phyloP scores from a whole-genome alignment of 208 protist species.

The Herpetomonas samuelpessoai region DNA sequence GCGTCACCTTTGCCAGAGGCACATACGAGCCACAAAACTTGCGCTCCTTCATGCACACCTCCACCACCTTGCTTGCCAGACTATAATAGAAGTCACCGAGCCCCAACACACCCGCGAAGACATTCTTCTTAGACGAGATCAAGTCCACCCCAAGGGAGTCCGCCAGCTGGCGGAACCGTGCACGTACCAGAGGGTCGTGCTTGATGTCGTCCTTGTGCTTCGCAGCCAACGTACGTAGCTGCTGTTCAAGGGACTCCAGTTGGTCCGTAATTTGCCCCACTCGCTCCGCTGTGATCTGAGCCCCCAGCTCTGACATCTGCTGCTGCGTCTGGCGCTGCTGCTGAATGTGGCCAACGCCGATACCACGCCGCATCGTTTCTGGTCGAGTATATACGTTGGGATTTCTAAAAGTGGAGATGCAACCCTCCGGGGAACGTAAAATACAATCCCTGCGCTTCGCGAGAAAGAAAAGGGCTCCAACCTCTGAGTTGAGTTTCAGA shows the following conservation, averaged over 20 bases:
- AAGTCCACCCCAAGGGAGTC: conserved; percentile 87
- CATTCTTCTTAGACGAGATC: conserved; percentile 85
- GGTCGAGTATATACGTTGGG: neutral
- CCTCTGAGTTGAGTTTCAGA: too few species aligned
- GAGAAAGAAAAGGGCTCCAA: too few species aligned
- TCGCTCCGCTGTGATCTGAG: conserved; percentile 80
- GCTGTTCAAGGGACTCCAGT: conserved; percentile 65
- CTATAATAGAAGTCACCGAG: conserved; percentile 88
- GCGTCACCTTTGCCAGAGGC: conserved; percentile 54
- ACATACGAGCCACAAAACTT: conserved; percentile 87
- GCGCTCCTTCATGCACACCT: conserved; percentile 80
- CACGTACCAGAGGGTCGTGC: conserved; percentile 77
- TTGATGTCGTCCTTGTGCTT: conserved; percentile 76
- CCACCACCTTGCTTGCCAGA: conserved; percentile 74
- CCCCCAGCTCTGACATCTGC: conserved; percentile 83
- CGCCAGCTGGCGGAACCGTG: conserved; percentile 80
- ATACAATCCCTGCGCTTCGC: too few species aligned
- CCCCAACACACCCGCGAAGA: conserved; percentile 72
- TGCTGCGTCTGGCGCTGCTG: conserved; percentile 63
- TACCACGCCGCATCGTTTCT: conserved; percentile 65
- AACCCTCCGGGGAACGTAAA: too few species aligned
- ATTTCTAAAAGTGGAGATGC: too few species aligned
- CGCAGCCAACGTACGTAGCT: conserved; percentile 52
- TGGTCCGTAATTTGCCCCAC: conserved; percentile 75
- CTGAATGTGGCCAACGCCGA: conserved; percentile 83